Evolutionary conservation across 2,329 filamentous ascomycete genomes (phyloP), one percentile per base, ranked within the genome.

Genomic region (Clonostachys rhizophaga): DNA sequence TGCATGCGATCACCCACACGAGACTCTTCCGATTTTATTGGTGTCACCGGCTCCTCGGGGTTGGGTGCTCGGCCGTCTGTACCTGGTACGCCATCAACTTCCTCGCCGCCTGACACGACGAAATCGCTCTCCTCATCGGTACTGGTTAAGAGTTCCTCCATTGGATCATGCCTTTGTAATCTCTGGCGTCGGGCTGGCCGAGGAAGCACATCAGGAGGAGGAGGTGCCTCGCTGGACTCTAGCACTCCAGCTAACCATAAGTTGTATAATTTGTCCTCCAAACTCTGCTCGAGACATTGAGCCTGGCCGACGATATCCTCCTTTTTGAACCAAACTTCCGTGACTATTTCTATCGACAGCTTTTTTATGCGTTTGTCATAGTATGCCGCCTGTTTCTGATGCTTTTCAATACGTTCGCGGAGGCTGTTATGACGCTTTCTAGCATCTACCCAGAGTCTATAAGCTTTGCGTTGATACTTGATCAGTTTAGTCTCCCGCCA

Each of bases 401-500:
- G 70, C 8, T 57, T 53, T 2, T 67, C 59, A 16, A 84, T 74
- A 24, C 66, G 2, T 51, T 53, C 6, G 44, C 55, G 34, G 5
- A 41, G 42, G 12, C 47, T 56, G 3, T 60, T 63, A 55, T 66
- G 65, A 40, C 63, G 59, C 10, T 67, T 69, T 44, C 72, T 78
- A 33, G 79, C 79, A 37, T 72, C 54, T 5, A 60, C 66, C 89
- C 89, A 95, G 3, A 86, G 54, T 5, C 59, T 63, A 57, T 79
- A 76, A 0, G 86, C 86, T 48, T 74, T 82, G 6, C 60, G 61
- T 47, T 81, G 67, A 13, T 79, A 67, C 45, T 70, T 78, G 0
- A 81, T 77, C 7, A 80, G 69, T 52, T 82, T 83, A 2, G 66
- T 69, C n/a, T 70, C 60, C n/a, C 65, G 63, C 87, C 87, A 92